Percentiles rank a stretch among this genome's conserved stretches.
These are phyloP conservation scores for Lineolata rhizophorae DNA, from an alignment of 495 filamentous ascomycete species.

Conservation along the genomic window DNA sequence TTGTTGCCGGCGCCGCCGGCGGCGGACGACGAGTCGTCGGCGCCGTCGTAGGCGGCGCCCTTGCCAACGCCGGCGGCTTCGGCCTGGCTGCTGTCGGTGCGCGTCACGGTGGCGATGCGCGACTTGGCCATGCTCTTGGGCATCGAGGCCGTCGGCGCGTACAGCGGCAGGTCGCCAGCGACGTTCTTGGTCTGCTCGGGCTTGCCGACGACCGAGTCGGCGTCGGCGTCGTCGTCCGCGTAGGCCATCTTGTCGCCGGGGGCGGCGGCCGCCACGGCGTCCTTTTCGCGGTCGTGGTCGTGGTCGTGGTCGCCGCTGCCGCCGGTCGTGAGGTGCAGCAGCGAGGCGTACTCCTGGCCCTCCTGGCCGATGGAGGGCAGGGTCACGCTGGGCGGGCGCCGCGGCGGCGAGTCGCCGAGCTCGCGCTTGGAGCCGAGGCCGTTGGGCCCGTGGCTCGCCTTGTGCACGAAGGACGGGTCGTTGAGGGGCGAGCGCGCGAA, in stretches of 20 bases:
- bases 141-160: slow-evolving; percentile 78
- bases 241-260: too few relatives aligned
- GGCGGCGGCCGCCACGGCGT: slow-evolving; percentile 4
- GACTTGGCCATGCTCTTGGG: slow-evolving; percentile 57
- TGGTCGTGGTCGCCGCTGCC: too few relatives aligned
- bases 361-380: slow-evolving; percentile 77
- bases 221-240: slow-evolving; percentile 6
- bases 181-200: slow-evolving; percentile 57
- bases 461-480: slow-evolving; percentile 30
- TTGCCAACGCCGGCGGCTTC: slow-evolving; percentile 63
- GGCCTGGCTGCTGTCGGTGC: slow-evolving; percentile 69
- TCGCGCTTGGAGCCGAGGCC: slow-evolving; percentile 13
- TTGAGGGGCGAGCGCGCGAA: slow-evolving; percentile 77
- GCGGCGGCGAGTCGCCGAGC: slow-evolving; percentile 23
- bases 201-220: background rate
- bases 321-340: slow-evolving; percentile 25
- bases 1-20: too few relatives aligned
- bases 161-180: slow-evolving; percentile 58
- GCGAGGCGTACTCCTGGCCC: slow-evolving; percentile 62
- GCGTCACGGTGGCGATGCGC: slow-evolving; percentile 58
- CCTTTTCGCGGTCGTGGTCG: slow-evolving; percentile 6
- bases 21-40: slow-evolving; percentile 24
- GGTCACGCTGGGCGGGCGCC: slow-evolving; percentile 50
- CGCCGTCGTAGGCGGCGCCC: slow-evolving; percentile 39
- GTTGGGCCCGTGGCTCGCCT: slow-evolving; percentile 19